Base-by-base conservation (phyloP, 164 flowering plant species). In the Macadamia integrifolia region DNA sequence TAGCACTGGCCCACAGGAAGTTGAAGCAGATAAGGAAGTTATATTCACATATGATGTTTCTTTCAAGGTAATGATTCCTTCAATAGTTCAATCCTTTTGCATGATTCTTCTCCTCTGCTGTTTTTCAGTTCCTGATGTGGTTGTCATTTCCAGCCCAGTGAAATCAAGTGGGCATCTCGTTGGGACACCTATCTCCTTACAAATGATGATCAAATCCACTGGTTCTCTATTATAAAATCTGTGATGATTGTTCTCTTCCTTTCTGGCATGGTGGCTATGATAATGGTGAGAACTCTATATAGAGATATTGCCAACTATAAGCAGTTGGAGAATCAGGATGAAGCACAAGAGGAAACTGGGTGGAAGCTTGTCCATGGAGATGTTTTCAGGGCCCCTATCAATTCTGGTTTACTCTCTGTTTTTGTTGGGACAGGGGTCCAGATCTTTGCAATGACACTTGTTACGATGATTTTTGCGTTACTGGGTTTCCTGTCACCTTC, bases 1-100 rank as follows among this genome's bases (percentile, higher is more conserved):
- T 49, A 82, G 83, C 61, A 78, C 83, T 62, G 82, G 74, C 57
- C 92, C 92, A 12, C 96, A 90, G 73, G 95, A 90, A 78, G 98
- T 92, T 58, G 96, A 87, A 32, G 60, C 70, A 53, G 84, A 78
- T 42, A 89, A 87, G 82, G 92, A 88, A 55, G 44, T 78, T 35
- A 64, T 78, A 70, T 78, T 78, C 74, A 78, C 85, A 4, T 85
- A 81, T 72, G 86, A 83, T 69, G 86, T 83, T 32, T 5, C 80
- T 55, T 85, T 83, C 60, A 67, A 83, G 85, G 88, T 85, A 77
- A 61, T 23, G 6, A 53, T 17, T 53, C 15, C 6, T 17, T 52
- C 43, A 23, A 23, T 23, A 23, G 23, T 23, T 23, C 23, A 32
- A 35, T 50, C 46, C 17, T 17, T 18, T 6, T 61, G 28, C 29